Base-by-base conservation (phyloP, 352 stramenopile species). In the Globisporangium echinulatum region DNA sequence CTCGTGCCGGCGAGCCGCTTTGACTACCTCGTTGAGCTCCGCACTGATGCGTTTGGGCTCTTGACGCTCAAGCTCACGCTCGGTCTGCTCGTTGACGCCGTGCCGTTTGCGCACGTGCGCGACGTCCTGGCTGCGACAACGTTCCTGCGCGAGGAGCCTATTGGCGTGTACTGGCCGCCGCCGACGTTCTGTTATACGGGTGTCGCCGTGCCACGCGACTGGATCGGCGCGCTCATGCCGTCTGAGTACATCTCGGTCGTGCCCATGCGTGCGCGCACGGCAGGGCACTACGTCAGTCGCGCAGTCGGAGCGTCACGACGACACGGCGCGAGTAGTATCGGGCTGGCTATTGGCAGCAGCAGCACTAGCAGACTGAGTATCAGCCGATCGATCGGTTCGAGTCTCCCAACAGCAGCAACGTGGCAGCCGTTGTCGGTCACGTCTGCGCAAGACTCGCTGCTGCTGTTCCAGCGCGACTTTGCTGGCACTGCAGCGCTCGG, bases 41-140 rank as follows among this genome's bases (percentile, higher is more conserved):
- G 81, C 38, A 94, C 82, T 0, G 72, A 74, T 49, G 60, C 63
- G 0, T 79, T 76, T 17, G 80, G 77, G 1, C 56, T 88, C 7
- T 66, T 94, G 25, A 94, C 79, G 4, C 62, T 94, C 15, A 94
- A 94, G 54, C 57, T 88, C 40, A 94, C 84, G 1, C 59, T 92
- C 1, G 84, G 84, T 0, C 48, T 94, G 9, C 53, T 92, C 0
- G 78, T 90, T 2, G 80, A 89, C 42, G 65, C 66, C 0, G 77
- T 90, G 0, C 73, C 82, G 7, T 66, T 92, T 8, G 61, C 54
- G 1, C 69, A 88, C 56, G 60, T 90, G 4, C 75, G 82, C 33
- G 79, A 89, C 7, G 58, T 85, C 0, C 40, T 94, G 3, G 67
- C 70, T 13, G 63, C 73, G 5, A 59, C 68, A 19, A 49, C 68